These are phyloP conservation scores for Coprinellus micaceus DNA, from an alignment of 768 basidiomycete genomes.

Conservation along the genomic window DNA sequence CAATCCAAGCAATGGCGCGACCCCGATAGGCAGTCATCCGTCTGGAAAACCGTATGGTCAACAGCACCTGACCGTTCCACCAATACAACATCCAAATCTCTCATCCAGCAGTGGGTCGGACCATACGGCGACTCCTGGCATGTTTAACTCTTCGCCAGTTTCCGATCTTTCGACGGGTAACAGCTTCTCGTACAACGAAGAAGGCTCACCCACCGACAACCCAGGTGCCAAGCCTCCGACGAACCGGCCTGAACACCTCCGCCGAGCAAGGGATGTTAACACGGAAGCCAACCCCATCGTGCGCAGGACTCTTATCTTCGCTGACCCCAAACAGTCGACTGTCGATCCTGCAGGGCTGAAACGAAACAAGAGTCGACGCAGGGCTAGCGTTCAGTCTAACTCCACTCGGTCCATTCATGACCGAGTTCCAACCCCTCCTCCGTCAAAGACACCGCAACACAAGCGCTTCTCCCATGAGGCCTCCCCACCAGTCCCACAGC, in stretches of 20 bases:
- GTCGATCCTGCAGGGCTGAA: slow-evolving; percentile 54
- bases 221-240: slow-evolving; percentile 13
- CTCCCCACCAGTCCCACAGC: slow-evolving; percentile 66
- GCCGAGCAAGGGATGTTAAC: slow-evolving; percentile 38
- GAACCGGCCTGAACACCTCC: slow-evolving; percentile 36
- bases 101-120: slow-evolving; percentile 28
- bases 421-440: slow-evolving; percentile 83
- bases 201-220: slow-evolving; percentile 18
- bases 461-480: slow-evolving; percentile 65
- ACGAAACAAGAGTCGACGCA: slow-evolving; percentile 61
- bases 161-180: slow-evolving; percentile 12
- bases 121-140: slow-evolving; percentile 25
- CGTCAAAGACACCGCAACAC: slow-evolving; percentile 50
- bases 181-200: slow-evolving; percentile 9
- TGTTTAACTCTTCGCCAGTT: slow-evolving; percentile 12
- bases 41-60: background rate
- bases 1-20: slow-evolving; percentile 35
- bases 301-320: slow-evolving; percentile 76
- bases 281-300: slow-evolving; percentile 50
- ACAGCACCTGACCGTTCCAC: slow-evolving; percentile 6
- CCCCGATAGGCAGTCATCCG: background rate
- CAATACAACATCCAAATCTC: slow-evolving; percentile 20
- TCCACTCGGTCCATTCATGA: slow-evolving; percentile 78
- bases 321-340: slow-evolving; percentile 57
- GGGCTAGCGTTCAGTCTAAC: slow-evolving; percentile 54